Evolutionary conservation across 306 rosid species (phyloP), one percentile per base, ranked within the genome.

Genomic region (Gastrolobium bilobum): DNA sequence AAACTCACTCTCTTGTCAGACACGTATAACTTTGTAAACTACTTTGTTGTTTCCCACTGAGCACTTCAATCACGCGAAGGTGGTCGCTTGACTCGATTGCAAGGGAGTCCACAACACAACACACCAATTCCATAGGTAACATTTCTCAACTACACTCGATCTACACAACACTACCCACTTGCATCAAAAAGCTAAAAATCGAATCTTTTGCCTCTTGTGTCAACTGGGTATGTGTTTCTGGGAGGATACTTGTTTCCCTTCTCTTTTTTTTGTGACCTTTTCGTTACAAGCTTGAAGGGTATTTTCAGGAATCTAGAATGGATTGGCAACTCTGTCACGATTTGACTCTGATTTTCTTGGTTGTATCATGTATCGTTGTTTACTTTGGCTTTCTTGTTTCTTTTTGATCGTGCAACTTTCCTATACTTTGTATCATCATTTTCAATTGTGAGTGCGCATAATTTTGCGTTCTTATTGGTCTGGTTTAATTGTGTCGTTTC

Each of bases 81-180:
- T 63, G 40, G 35, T 65, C 51, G 29, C 82, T 62, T 71, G 47
- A 33, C 68, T 76, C 64, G 35, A 47, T 44, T 63, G 50, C 52
- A 5, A 82, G 29, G 8, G 58, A 82, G 64, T 71, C 74, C 69
- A 39, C 73, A 0, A 8, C 60, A 53, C 79, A 29, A 47, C 68
- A 10, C 47, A 11, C 75, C 67, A n/a, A 72, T 53, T 77, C 71
- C 65, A 26, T 61, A 85, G 89, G 92, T 86, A 82, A 30, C 57
- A 53, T 35, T 47, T 47, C 60, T 42, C 71, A 2, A 46, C 52
- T 47, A 10, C 33, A 37, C 52, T 76, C 44, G 43, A 60, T 82
- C 10, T 3, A 59, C 1, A 39, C 9, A 7, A 3, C 50, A 53
- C 33, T 2, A 66, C 59, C 72, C 86, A 75, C 42, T 31, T 58